Conservation (phyloP, 768 basidiomycete species). For the Multifurca ochricompacta region DNA sequence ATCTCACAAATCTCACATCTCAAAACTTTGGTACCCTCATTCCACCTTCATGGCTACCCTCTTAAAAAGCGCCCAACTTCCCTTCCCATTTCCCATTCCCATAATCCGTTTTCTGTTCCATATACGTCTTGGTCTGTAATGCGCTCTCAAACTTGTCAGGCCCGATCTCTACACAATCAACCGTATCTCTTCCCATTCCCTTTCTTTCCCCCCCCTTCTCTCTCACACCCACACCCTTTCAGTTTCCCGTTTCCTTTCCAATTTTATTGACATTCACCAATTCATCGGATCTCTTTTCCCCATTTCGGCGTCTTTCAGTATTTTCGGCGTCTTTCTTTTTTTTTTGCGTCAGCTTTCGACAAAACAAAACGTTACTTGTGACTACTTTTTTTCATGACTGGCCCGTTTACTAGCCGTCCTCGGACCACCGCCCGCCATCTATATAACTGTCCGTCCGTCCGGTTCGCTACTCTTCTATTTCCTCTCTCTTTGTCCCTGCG, state of each 20-base stretch:
- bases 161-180: slow-evolving; percentile 10
- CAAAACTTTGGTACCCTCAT: slow-evolving; percentile 5
- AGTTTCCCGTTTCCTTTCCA: too few relatives aligned
- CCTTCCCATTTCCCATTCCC: neutral
- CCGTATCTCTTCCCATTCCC: too few relatives aligned
- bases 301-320: slow-evolving; percentile 25
- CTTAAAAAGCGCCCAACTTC: slow-evolving; percentile 1
- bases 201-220: neutral
- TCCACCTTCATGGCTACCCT: neutral
- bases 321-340: slow-evolving; percentile 22
- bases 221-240: too few relatives aligned
- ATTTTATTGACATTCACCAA: slow-evolving; percentile 22
- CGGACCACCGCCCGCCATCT: slow-evolving; percentile 14
- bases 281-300: slow-evolving; percentile 23
- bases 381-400: slow-evolving; percentile 27
- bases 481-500: neutral
- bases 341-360: slow-evolving; percentile 23
- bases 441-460: slow-evolving; percentile 20
- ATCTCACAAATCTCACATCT: too few relatives aligned
- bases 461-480: slow-evolving; percentile 11
- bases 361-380: slow-evolving; percentile 4
- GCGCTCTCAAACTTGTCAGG: neutral
- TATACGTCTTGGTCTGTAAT: slow-evolving; percentile 4
- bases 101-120: slow-evolving; percentile 3
- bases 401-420: slow-evolving; percentile 14